These are phyloP conservation scores for Lactarius hatsudake DNA, from an alignment of 768 basidiomycete species.

Conservation along the genomic window DNA sequence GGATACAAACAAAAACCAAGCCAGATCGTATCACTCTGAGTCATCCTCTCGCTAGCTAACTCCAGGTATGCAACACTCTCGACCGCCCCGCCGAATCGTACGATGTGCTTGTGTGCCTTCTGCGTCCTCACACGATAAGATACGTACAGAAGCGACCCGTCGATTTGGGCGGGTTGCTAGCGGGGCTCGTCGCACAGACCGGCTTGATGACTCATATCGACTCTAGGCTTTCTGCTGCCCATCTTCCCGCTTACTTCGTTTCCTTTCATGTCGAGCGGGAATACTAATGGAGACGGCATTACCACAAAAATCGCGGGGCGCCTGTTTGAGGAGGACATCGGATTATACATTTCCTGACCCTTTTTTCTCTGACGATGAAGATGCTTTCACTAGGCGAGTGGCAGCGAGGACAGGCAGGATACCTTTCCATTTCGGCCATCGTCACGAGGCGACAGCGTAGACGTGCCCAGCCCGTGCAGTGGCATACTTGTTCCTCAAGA, in stretches of 20 bases:
- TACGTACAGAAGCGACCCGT: constrained; percentile 29
- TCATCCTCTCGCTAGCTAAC: background rate
- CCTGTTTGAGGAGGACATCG: background rate
- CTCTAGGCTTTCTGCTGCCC: background rate
- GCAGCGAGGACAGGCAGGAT: no score
- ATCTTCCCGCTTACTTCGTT: background rate
- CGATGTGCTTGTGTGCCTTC: constrained; percentile 24
- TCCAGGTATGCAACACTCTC: background rate
- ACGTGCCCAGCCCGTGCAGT: no score
- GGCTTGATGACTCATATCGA: constrained; percentile 38
- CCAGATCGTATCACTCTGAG: background rate
- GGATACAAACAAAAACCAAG: background rate
- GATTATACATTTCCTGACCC: no score
- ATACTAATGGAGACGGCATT: background rate
- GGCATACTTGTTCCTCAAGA: no score
- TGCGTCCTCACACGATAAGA: constrained; percentile 30
- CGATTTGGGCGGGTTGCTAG: constrained; percentile 34
- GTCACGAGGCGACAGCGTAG: background rate
- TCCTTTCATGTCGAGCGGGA: background rate
- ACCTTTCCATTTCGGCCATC: no score
- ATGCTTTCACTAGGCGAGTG: no score
- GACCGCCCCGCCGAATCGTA: constrained; percentile 35
- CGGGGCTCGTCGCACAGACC: constrained; percentile 43
- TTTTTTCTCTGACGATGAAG: background rate
- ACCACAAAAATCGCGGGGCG: background rate